A percentile compares a stretch with the other conserved stretches of the same genome.
Conservation (phyloP, 2,329 filamentous ascomycete species). For the Curvularia lunata region DNA sequence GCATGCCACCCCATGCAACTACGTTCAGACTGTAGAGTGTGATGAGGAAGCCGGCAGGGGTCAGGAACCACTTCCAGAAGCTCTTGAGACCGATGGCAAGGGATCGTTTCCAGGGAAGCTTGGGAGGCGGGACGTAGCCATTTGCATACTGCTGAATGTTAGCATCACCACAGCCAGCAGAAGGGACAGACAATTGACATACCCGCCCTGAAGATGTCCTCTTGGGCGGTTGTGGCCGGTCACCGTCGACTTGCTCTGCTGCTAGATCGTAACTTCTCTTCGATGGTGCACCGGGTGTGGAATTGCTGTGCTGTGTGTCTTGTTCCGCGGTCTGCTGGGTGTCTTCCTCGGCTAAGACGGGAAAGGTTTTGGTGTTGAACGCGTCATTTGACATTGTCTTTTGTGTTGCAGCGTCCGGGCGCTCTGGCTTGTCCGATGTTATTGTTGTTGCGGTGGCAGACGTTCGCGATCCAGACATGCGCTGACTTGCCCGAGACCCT, state of each 20-base stretch:
- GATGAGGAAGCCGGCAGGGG: conserved; percentile 76
- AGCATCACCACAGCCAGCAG: background rate
- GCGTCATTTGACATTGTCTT: conserved; percentile 24
- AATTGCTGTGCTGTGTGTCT: conserved; percentile 20
- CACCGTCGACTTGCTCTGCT: conserved; percentile 23
- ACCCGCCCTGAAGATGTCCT: conserved; percentile 28
- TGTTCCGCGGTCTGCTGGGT: conserved; percentile 10
- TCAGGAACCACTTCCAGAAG: conserved; percentile 76
- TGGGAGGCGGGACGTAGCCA: conserved; percentile 53
- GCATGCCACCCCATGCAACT: conserved; percentile 89
- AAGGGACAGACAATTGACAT: conserved; percentile 4
- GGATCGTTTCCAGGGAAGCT: conserved; percentile 63
- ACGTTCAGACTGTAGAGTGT: conserved; percentile 82
- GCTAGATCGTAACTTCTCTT: conserved; percentile 29
- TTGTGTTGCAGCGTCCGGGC: conserved; percentile 4
- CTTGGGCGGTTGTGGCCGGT: conserved; percentile 20
- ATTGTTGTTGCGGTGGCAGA: conserved; percentile 15
- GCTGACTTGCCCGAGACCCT: conserved; percentile 35
- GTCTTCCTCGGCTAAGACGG: conserved; percentile 40
- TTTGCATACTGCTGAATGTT: conserved; percentile 38
- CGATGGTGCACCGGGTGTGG: conserved; percentile 9
- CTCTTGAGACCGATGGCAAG: conserved; percentile 63
- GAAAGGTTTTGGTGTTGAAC: conserved; percentile 36
- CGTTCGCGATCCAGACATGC: conserved; percentile 23
- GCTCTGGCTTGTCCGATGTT: conserved; percentile 18